Evolutionary conservation across 805 yeast genomes (phyloP).

Genomic region (Priceomyces haplophilus): DNA sequence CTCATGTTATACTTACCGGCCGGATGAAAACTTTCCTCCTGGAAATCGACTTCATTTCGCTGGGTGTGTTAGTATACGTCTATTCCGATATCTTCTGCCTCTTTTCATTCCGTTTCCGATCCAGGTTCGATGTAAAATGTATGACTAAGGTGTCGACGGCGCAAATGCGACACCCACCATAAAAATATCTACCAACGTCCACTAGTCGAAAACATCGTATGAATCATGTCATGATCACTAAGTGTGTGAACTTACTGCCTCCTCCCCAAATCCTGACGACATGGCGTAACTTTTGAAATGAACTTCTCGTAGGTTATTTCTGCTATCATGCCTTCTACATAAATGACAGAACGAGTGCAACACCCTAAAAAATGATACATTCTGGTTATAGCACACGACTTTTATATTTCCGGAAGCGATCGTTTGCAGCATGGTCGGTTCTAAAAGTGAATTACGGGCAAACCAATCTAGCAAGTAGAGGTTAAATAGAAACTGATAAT

Average conservation of each 20-base stretch:
- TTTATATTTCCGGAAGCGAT: background rate
- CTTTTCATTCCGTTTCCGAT: background rate
- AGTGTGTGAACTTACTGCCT: background rate
- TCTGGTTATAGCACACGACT: background rate
- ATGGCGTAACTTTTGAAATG: background rate
- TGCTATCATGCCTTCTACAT: background rate
- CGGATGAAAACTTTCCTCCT: slow-evolving; percentile 6
- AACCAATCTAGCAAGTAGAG: too few species aligned
- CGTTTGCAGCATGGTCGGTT: background rate
- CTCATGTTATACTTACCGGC: slow-evolving; percentile 3
- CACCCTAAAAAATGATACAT: slow-evolving; percentile 5
- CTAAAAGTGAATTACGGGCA: background rate
- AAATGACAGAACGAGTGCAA: slow-evolving; percentile 4
- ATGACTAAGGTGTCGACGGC: background rate
- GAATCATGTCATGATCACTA: too few species aligned
- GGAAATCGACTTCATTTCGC: background rate
- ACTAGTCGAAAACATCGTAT: too few species aligned
- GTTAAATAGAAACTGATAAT: too few species aligned
- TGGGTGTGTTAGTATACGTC: slow-evolving; percentile 2
- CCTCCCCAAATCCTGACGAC: background rate
- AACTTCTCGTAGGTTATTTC: background rate
- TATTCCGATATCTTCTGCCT: background rate
- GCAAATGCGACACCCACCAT: background rate
- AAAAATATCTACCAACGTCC: too few species aligned
- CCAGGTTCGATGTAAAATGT: background rate